Conservation (phyloP, 1,139 yeast genomes). For the Sugiyamaella pinicola region DNA sequence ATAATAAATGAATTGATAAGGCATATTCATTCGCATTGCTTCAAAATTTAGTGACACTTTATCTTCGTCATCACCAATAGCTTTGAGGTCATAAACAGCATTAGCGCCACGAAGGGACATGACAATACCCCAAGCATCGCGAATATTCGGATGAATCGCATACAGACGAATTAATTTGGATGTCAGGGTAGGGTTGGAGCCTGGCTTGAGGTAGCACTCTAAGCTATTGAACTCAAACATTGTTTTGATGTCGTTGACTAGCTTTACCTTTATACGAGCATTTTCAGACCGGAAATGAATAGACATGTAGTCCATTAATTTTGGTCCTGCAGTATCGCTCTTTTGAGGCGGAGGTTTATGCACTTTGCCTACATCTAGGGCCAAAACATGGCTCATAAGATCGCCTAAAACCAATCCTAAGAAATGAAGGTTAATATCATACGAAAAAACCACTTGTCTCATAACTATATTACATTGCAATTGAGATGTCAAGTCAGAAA, state of each 20-base stretch:
- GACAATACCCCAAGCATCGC: slow-evolving; percentile 47
- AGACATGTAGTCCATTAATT: slow-evolving; percentile 38
- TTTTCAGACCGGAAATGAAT: slow-evolving; percentile 46
- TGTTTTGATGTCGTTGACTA: slow-evolving; percentile 56
- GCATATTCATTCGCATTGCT: slow-evolving; percentile 48
- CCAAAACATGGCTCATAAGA: slow-evolving; percentile 28
- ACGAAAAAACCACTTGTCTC: slow-evolving; percentile 35
- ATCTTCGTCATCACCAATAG: slow-evolving; percentile 26
- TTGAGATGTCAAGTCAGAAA: slow-evolving; percentile 18
- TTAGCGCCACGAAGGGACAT: slow-evolving; percentile 39
- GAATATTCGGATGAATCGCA: slow-evolving; percentile 58
- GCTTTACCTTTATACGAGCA: slow-evolving; percentile 49
- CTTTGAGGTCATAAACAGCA: slow-evolving; percentile 27
- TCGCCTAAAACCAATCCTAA: slow-evolving; percentile 28
- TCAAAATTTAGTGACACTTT: slow-evolving; percentile 37
- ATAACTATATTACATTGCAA: slow-evolving; percentile 32
- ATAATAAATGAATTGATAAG: slow-evolving; percentile 66
- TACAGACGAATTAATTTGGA: slow-evolving; percentile 51
- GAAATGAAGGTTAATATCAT: slow-evolving; percentile 40
- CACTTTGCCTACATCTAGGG: slow-evolving; percentile 17
- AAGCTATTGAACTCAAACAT: slow-evolving; percentile 54
- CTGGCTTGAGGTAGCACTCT: slow-evolving; percentile 41
- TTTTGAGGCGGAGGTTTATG: background rate
- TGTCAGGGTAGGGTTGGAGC: slow-evolving; percentile 38
- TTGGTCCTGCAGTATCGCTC: background rate